phyloP scores from a whole-genome alignment of 2,329 filamentous ascomycete species.

The Thyridium curvatum region DNA sequence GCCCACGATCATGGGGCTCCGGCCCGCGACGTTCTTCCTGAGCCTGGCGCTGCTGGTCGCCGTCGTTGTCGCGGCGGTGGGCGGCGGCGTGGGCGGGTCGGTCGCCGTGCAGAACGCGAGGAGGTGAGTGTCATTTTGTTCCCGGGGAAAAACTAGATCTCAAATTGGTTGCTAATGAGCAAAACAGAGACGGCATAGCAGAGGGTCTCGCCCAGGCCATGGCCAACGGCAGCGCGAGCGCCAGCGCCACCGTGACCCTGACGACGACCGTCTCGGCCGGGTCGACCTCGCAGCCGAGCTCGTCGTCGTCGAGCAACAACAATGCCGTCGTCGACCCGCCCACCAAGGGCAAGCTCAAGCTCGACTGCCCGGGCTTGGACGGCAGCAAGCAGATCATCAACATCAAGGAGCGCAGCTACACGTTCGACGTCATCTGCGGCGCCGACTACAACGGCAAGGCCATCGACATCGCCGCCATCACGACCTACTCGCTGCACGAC shows the following conservation, averaged over 20 bases:
- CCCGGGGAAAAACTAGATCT: neutral
- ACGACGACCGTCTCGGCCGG: neutral
- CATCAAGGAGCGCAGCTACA: conserved; percentile 3
- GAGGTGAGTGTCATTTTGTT: conserved; percentile 3
- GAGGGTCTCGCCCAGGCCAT: neutral
- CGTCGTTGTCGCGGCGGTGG: conserved; percentile 12
- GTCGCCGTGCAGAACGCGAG: conserved; percentile 12
- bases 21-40: conserved; percentile 11
- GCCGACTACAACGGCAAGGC: conserved; percentile 2
- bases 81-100: conserved; percentile 14
- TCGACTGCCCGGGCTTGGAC: conserved; percentile 10
- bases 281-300: neutral
- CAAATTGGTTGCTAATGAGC: neutral
- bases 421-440: conserved; percentile 11
- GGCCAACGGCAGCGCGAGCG: neutral
- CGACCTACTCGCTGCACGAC: conserved; percentile 11
- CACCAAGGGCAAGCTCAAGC: conserved; percentile 6
- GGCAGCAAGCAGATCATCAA: conserved; percentile 1
- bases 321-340: conserved; percentile 6
- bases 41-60: conserved; percentile 9
- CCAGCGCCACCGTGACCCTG: conserved; percentile 1
- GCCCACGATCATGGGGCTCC: conserved; percentile 10
- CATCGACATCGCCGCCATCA: conserved; percentile 9
- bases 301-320: neutral
- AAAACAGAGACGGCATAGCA: too few species aligned